A percentile compares a stretch with the other conserved stretches of the same genome.
Evolutionary conservation across 148 eudicot genomes (phyloP).

Genomic region (Bassia scoparia): DNA sequence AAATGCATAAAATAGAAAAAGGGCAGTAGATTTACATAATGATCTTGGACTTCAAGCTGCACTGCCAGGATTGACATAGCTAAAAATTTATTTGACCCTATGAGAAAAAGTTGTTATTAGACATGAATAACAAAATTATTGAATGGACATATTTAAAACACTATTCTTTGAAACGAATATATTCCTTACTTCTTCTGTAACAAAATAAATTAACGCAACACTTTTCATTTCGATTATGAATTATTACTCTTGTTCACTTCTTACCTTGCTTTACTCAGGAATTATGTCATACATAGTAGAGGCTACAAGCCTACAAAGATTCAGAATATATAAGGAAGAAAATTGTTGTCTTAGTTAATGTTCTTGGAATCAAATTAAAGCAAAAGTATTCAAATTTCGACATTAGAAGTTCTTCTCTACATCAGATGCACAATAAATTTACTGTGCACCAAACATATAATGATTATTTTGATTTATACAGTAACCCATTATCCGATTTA

Average conservation of each 20-base stretch:
- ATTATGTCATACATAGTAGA: background rate
- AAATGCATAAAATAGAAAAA: background rate
- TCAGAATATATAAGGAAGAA: background rate
- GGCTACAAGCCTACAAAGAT: background rate
- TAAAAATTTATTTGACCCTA: background rate
- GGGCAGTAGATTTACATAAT: constrained; percentile 39
- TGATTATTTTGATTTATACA: too few relatives aligned
- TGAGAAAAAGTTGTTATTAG: too few relatives aligned
- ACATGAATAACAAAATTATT: background rate
- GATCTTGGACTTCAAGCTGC: constrained; percentile 55
- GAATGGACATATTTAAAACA: too few relatives aligned
- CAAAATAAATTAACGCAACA: too few relatives aligned
- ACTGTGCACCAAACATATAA: too few relatives aligned
- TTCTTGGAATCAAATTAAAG: constrained; percentile 34
- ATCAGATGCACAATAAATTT: too few relatives aligned
- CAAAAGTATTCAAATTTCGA: constrained; percentile 5
- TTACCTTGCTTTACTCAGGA: constrained; percentile 1
- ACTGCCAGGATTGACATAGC: constrained; percentile 58
- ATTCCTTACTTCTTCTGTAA: too few relatives aligned
- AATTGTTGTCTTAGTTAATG: background rate
- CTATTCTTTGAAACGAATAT: too few relatives aligned
- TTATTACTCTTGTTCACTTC: background rate
- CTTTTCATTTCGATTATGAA: too few relatives aligned
- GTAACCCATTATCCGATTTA: too few relatives aligned
- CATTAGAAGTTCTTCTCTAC: too few relatives aligned